Percentiles rank a stretch among this genome's conserved stretches.
These are phyloP conservation scores for Solanum virginianum DNA, from an alignment of 257 asterid genomes.

Conservation along the genomic window DNA sequence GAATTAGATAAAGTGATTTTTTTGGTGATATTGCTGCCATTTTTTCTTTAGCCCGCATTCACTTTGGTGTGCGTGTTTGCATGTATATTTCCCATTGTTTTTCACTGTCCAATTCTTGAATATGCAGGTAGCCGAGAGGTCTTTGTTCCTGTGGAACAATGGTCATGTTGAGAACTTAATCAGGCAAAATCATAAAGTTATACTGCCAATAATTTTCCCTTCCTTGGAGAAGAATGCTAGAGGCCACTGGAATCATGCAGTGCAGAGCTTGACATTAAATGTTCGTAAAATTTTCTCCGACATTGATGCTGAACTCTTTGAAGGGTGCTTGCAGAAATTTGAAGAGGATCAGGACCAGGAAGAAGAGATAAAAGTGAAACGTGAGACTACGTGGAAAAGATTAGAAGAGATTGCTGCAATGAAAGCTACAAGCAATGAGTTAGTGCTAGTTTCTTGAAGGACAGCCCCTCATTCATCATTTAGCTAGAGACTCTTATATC, in stretches of 20 bases:
- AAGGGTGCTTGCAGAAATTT: constrained; percentile 41
- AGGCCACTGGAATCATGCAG: constrained; percentile 66
- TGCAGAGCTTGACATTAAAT: constrained; percentile 49
- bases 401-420: constrained; percentile 42
- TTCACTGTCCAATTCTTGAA: background rate
- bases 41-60: background rate
- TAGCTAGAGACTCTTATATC: constrained; percentile 18
- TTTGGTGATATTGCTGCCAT: background rate
- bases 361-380: constrained; percentile 28
- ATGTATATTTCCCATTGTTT: background rate
- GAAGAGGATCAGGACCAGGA: constrained; percentile 42
- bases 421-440: constrained; percentile 28
- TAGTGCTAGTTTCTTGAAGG: constrained; percentile 25
- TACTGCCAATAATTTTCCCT: constrained; percentile 59
- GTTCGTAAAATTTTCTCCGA: constrained; percentile 52
- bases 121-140: constrained; percentile 65
- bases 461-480: constrained; percentile 18
- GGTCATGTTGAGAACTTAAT: constrained; percentile 50
- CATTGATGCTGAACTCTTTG: constrained; percentile 46
- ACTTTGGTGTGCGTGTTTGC: background rate
- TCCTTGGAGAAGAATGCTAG: constrained; percentile 52
- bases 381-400: constrained; percentile 53
- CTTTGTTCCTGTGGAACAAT: constrained; percentile 61
- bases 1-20: background rate
- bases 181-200: constrained; percentile 55